Percentiles rank a stretch among this genome's conserved stretches.
These are phyloP conservation scores for Quercus tomentella DNA, from an alignment of 331 rosid genomes.

Conservation along the genomic window DNA sequence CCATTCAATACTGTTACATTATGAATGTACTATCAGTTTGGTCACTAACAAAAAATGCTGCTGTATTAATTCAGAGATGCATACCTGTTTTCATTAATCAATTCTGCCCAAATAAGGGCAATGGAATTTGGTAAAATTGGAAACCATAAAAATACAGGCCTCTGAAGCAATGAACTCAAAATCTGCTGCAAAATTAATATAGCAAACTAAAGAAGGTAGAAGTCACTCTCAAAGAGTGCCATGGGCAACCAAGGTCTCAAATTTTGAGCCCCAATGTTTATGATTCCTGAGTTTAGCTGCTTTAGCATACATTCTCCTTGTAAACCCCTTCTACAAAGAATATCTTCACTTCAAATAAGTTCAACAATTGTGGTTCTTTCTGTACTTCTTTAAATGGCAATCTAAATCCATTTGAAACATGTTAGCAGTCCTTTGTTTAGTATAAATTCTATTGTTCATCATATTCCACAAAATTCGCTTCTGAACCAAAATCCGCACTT, in stretches of 20 bases:
- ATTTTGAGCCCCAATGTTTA: neutral
- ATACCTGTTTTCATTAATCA: neutral
- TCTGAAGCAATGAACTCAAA: neutral
- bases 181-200: neutral
- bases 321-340: neutral
- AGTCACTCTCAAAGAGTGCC: neutral
- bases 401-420: neutral
- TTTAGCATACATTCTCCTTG: neutral
- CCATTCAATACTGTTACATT: neutral
- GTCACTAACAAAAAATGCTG: neutral
- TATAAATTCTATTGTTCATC: conserved; percentile 17
- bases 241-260: neutral
- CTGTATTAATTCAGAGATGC: neutral
- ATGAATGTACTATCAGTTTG: neutral
- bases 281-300: neutral
- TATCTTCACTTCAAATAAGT: neutral
- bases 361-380: neutral
- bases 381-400: neutral
- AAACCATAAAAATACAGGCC: neutral
- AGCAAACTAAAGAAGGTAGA: neutral
- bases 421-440: conserved; percentile 7
- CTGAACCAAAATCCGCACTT: conserved; percentile 29
- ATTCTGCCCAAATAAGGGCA: neutral
- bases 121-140: neutral
- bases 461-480: conserved; percentile 31